A percentile compares a stretch with the other conserved stretches of the same genome.
These are phyloP conservation scores for Lichina pygmaea DNA, from an alignment of 495 filamentous ascomycete species.

Conservation along the genomic window DNA sequence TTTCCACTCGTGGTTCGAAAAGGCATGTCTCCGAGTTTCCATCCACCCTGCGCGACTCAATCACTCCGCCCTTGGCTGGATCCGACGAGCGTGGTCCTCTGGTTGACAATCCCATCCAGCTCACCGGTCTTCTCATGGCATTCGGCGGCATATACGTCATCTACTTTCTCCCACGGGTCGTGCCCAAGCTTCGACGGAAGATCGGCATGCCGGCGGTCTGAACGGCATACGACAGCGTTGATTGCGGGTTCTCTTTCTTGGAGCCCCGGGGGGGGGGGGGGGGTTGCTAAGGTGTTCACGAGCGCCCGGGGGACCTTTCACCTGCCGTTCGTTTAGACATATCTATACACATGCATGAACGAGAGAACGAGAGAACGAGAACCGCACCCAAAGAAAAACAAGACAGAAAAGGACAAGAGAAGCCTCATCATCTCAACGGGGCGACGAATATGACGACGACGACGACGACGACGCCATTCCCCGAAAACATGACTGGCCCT, in stretches of 20 bases:
- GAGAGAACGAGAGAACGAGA: too few species aligned
- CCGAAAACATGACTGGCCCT: too few species aligned
- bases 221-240: neutral
- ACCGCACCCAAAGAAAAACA: too few species aligned
- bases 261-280: too few species aligned
- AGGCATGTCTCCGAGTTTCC: constrained; percentile 25
- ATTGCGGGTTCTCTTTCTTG: neutral
- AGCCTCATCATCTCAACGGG: too few species aligned
- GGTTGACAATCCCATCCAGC: constrained; percentile 14
- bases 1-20: constrained; percentile 97
- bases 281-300: neutral
- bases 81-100: neutral
- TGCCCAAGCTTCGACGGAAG: constrained; percentile 32
- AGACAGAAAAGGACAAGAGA: too few species aligned
- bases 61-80: neutral
- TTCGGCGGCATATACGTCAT: constrained; percentile 37
- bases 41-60: neutral
- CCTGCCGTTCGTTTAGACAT: neutral
- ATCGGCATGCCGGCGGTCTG: constrained; percentile 57
- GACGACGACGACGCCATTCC: too few species aligned
- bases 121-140: constrained; percentile 48
- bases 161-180: constrained; percentile 47
- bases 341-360: too few species aligned
- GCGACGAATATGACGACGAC: too few species aligned
- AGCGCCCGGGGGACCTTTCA: neutral